Evolutionary conservation across 441 rosid species (phyloP).

Genomic region (Brassica balearica): DNA sequence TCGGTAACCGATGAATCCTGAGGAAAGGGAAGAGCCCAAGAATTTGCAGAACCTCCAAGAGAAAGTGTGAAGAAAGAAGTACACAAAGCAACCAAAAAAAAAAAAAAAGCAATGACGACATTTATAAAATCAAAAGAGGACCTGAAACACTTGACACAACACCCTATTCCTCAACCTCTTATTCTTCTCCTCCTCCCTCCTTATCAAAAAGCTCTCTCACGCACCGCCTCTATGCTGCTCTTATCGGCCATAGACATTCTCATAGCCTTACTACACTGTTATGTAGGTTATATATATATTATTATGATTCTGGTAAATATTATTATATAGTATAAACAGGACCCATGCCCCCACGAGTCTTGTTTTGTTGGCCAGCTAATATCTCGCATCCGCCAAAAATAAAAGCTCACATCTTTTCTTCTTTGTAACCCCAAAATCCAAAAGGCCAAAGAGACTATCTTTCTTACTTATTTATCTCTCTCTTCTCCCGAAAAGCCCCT

Average conservation of each 20-base stretch:
- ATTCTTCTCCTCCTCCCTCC: neutral
- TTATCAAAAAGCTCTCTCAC: constrained; percentile 48
- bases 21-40: constrained; percentile 38
- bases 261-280: constrained; percentile 15
- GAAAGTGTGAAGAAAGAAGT: constrained; percentile 14
- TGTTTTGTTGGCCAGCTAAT: constrained; percentile 63
- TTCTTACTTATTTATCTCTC: constrained; percentile 23
- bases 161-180: constrained; percentile 39
- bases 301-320: neutral
- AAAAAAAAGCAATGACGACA: neutral
- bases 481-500: constrained; percentile 41
- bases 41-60: constrained; percentile 37
- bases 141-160: constrained; percentile 43
- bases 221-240: constrained; percentile 38
- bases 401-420: constrained; percentile 26
- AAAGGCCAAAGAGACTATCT: constrained; percentile 41
- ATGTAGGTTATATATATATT: constrained; percentile 19
- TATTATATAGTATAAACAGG: neutral
- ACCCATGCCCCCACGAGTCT: constrained; percentile 45
- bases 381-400: constrained; percentile 47
- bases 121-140: constrained; percentile 24
- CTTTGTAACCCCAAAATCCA: constrained; percentile 41
- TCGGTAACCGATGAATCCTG: constrained; percentile 38
- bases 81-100: constrained; percentile 7
- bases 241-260: constrained; percentile 43